Evolutionary conservation across 306 rosid species (phyloP).

Genomic region (Lathyrus tuberosus): DNA sequence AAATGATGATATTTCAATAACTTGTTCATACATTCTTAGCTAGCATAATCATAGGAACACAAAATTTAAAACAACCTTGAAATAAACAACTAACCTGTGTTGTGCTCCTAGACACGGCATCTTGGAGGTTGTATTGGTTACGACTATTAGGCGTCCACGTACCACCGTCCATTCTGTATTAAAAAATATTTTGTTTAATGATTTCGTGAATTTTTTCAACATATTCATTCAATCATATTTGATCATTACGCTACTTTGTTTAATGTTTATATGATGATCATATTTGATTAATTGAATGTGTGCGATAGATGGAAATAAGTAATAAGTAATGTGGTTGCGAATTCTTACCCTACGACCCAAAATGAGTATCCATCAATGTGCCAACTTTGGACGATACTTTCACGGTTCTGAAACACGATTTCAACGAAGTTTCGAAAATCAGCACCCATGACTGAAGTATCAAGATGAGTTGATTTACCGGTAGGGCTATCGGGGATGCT

Average conservation of each 20-base stretch:
- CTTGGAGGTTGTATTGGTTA: constrained; percentile 70
- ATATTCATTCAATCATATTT: background rate
- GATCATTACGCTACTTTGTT: background rate
- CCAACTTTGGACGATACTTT: constrained; percentile 71
- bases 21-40: background rate
- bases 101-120: constrained; percentile 80
- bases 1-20: background rate
- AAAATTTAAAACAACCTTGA: background rate
- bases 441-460: constrained; percentile 88
- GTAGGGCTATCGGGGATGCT: constrained; percentile 72
- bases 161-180: constrained; percentile 88
- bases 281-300: too few relatives aligned
- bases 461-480: constrained; percentile 59
- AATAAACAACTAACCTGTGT: constrained; percentile 65
- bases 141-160: constrained; percentile 75
- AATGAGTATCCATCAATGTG: constrained; percentile 90
- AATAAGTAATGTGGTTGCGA: background rate
- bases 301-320: background rate
- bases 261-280: too few relatives aligned
- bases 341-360: constrained; percentile 94
- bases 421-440: constrained; percentile 79
- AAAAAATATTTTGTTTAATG: background rate
- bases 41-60: background rate
- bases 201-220: background rate
- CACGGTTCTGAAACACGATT: constrained; percentile 78